Evolutionary conservation across 2,329 filamentous ascomycete species (phyloP).

Genomic region (Shiraia bambusicola): DNA sequence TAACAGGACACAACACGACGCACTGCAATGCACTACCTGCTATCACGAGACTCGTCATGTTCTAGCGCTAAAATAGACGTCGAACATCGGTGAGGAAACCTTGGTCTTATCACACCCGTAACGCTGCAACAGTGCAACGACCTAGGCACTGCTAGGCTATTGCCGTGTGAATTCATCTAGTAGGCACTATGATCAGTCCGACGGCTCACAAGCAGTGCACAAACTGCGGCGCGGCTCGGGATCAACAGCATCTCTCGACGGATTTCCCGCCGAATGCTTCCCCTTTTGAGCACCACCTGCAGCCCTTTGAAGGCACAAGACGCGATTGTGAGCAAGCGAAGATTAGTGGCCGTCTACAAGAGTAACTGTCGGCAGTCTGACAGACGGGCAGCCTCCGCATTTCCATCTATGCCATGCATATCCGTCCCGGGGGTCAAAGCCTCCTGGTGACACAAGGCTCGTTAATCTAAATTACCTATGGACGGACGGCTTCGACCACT

Average conservation of each 20-base stretch:
- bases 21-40: constrained; percentile 10
- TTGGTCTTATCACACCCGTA: constrained; percentile 5
- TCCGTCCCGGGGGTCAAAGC: constrained; percentile 14
- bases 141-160: no score
- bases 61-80: constrained; percentile 7
- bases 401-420: constrained; percentile 28
- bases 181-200: no score
- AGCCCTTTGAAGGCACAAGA: constrained; percentile 22
- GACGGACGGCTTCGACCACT: constrained; percentile 27
- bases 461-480: constrained; percentile 37
- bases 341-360: constrained; percentile 6
- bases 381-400: constrained; percentile 20
- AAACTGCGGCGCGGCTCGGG: constrained; percentile 7
- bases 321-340: constrained; percentile 14
- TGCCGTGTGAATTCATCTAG: no score
- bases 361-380: constrained; percentile 18
- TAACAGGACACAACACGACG: constrained; percentile 22
- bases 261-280: constrained; percentile 22
- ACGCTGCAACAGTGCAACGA: no score
- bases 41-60: constrained; percentile 10
- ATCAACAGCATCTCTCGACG: constrained; percentile 5
- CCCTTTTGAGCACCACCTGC: constrained; percentile 24
- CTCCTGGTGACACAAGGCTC: constrained; percentile 30
- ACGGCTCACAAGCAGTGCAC: constrained; percentile 16
- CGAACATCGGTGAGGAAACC: constrained; percentile 17